Base-by-base conservation (phyloP, 2,329 filamentous ascomycete genomes). In the Sclerotinia nivalis region DNA sequence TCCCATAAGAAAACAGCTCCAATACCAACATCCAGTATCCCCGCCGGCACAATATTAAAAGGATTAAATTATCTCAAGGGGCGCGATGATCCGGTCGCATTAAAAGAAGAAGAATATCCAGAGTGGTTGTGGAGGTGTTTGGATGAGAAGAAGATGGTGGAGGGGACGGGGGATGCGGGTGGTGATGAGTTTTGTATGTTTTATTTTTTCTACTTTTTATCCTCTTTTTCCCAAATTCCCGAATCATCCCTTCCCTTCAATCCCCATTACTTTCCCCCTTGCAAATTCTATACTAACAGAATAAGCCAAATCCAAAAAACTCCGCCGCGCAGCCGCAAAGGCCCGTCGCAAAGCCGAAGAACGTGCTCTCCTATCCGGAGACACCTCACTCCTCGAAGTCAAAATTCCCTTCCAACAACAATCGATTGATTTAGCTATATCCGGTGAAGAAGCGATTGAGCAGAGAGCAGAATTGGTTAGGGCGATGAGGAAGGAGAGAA, bases 301-400 rank as follows among this genome's bases (percentile, higher is more conserved):
- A 8, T 25, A 72, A 93, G 91, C 91, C 71, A 96, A 96, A 86
- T 94, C 91, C 40, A 93, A 93, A 80, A 95, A 94, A 79, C 88
- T 93, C 80, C 88, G 92, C 71, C 86, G 88, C 69, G 79, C 90
- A 69, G 92, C 92, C 12, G 88, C 88, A 55, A 93, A 89, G 81
- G 84, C 85, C 79, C 84, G 86, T 77, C 84, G 86, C 69, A 78
- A 81, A 34, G 75, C 83, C 31, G 87, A 91, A 82, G 81, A 85
- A 79, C 80, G 85, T 81, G 78, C 92, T 77, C 80, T 89, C 77
- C 86, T 88, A 69, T 84, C 88, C 65, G 88, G 90, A 77, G 87
- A 93, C 81, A 81, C 91, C 22, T 88, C 88, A 67, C 84, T 87
- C 43, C 81, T 92, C 56, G 85, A 83, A 60, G 86, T 87, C 78